A percentile compares a stretch with the other conserved stretches of the same genome.
These are phyloP conservation scores for Thielaviopsis ethacetica DNA, from an alignment of 2,329 filamentous ascomycete species.

Conservation along the genomic window DNA sequence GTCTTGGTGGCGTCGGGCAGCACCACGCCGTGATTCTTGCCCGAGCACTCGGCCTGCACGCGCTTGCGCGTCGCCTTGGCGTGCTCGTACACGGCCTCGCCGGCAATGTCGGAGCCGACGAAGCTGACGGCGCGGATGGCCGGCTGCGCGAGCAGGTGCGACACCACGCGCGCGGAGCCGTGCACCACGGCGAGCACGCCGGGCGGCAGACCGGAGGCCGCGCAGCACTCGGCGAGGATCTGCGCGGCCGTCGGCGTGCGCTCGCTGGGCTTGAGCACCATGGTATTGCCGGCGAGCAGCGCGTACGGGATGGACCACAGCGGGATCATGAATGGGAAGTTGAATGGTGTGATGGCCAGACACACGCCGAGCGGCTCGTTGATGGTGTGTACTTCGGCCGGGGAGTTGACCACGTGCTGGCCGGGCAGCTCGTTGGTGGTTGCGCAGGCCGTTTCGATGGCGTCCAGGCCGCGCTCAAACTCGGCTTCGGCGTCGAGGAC, in stretches of 20 bases:
- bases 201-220: slow-evolving; percentile 56
- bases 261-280: slow-evolving; percentile 36
- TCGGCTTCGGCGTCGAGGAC: slow-evolving; percentile 14
- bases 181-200: slow-evolving; percentile 61
- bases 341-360: slow-evolving; percentile 42
- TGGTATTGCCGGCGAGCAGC: slow-evolving; percentile 30
- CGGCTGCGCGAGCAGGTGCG: slow-evolving; percentile 48
- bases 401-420: background rate
- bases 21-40: slow-evolving; percentile 47
- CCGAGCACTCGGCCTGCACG: slow-evolving; percentile 49
- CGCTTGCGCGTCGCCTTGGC: slow-evolving; percentile 47
- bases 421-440: slow-evolving; percentile 11
- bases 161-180: slow-evolving; percentile 41
- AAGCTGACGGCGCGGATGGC: slow-evolving; percentile 60
- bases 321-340: slow-evolving; percentile 30
- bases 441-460: slow-evolving; percentile 13
- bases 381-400: slow-evolving; percentile 12
- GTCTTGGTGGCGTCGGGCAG: slow-evolving; percentile 50
- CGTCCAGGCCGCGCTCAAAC: slow-evolving; percentile 14
- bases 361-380: slow-evolving; percentile 31
- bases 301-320: slow-evolving; percentile 32
- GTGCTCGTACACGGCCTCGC: slow-evolving; percentile 57
- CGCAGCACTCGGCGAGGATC: slow-evolving; percentile 36
- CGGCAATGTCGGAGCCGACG: slow-evolving; percentile 57
- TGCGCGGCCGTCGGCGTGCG: slow-evolving; percentile 30